phyloP scores from a whole-genome alignment of 805 yeast species.

The Yamadazyma akitaensis region DNA sequence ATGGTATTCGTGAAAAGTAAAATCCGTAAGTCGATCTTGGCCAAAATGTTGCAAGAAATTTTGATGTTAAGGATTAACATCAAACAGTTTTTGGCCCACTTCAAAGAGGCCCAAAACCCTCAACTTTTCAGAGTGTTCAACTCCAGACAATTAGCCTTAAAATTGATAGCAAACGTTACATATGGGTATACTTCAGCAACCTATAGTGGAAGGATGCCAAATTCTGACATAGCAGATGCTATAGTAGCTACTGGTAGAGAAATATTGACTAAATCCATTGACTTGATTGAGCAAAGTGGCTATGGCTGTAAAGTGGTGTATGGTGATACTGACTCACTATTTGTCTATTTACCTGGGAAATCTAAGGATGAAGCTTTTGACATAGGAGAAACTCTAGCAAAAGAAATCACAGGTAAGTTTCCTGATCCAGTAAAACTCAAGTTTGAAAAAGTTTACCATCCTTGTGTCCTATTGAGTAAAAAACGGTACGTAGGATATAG shows the following conservation, averaged over 20 bases:
- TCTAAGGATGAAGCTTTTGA: slow-evolving; percentile 72
- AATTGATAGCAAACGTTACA: slow-evolving; percentile 89
- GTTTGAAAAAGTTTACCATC: slow-evolving; percentile 91
- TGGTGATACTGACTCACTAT: slow-evolving; percentile 94
- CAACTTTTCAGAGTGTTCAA: slow-evolving; percentile 57
- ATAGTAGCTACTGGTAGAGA: slow-evolving; percentile 91
- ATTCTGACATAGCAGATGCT: slow-evolving; percentile 91
- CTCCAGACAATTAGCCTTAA: slow-evolving; percentile 81
- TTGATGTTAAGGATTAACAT: slow-evolving; percentile 76
- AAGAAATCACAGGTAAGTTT: slow-evolving; percentile 55
- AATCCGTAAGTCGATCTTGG: slow-evolving; percentile 67
- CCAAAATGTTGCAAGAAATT: slow-evolving; percentile 82
- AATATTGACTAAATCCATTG: slow-evolving; percentile 67
- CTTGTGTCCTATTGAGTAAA: slow-evolving; percentile 73
- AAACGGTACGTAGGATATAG: slow-evolving; percentile 89
- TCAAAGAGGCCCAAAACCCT: slow-evolving; percentile 30
- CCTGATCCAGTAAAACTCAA: slow-evolving; percentile 83
- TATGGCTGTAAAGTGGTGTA: slow-evolving; percentile 94
- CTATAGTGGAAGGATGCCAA: slow-evolving; percentile 96
- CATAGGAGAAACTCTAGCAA: slow-evolving; percentile 70
- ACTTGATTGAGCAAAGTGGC: slow-evolving; percentile 54
- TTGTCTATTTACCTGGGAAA: slow-evolving; percentile 86
- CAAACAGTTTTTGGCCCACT: slow-evolving; percentile 66
- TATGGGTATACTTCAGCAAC: slow-evolving; percentile 96
- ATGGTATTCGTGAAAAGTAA: slow-evolving; percentile 64